phyloP scores from a whole-genome alignment of 495 filamentous ascomycete species.

The Annulohypoxylon maeteangense region DNA sequence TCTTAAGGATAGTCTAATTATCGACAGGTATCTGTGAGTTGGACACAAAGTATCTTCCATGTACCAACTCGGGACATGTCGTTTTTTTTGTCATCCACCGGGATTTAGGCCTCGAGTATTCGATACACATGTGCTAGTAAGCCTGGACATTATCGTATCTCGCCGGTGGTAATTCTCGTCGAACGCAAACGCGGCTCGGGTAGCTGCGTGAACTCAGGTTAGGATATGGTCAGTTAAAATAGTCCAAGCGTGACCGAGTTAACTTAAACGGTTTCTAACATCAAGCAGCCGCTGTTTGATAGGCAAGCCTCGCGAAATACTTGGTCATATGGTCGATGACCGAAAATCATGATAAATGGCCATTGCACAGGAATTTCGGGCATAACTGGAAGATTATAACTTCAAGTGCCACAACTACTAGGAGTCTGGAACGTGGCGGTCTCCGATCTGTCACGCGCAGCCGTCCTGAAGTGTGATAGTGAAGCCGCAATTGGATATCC shows the following conservation, averaged over 20 bases:
- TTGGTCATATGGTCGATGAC: slow-evolving; percentile 27
- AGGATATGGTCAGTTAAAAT: slow-evolving; percentile 20
- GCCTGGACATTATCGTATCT: slow-evolving; percentile 33
- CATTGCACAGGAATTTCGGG: slow-evolving; percentile 23
- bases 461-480: slow-evolving; percentile 21
- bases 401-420: slow-evolving; percentile 29
- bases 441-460: slow-evolving; percentile 42
- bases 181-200: slow-evolving; percentile 34
- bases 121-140: slow-evolving; percentile 26
- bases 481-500: slow-evolving; percentile 36
- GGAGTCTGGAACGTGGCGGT: slow-evolving; percentile 15
- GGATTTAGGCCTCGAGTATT: slow-evolving; percentile 12
- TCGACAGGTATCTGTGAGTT: slow-evolving; percentile 14
- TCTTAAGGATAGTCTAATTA: slow-evolving; percentile 19
- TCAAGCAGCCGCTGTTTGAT: slow-evolving; percentile 22
- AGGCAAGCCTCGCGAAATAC: slow-evolving; percentile 18
- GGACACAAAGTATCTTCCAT: slow-evolving; percentile 29
- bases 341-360: slow-evolving; percentile 9
- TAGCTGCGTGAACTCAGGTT: slow-evolving; percentile 35
- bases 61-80: slow-evolving; percentile 29
- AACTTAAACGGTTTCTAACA: slow-evolving; percentile 1
- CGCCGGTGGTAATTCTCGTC: slow-evolving; percentile 30
- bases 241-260: slow-evolving; percentile 2
- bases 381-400: slow-evolving; percentile 24
- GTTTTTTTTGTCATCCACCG: slow-evolving; percentile 18